These are phyloP conservation scores for Scedosporium apiospermum DNA, from an alignment of 2,329 filamentous ascomycete species.

Conservation along the genomic window DNA sequence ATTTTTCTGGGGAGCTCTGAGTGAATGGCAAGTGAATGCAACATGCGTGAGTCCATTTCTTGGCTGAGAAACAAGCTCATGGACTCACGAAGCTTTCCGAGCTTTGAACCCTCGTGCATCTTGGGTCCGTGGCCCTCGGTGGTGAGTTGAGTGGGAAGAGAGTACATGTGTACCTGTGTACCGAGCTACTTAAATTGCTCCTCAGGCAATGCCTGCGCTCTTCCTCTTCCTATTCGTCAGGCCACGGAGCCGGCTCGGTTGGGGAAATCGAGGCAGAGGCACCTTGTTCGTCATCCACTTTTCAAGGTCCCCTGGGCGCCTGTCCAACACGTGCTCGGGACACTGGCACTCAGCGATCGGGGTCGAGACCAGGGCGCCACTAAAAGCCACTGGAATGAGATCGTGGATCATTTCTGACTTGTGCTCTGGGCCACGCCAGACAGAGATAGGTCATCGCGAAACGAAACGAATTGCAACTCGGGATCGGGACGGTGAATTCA, in stretches of 20 bases:
- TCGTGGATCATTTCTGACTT: neutral
- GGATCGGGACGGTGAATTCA: too few species aligned
- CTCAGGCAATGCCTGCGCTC: neutral
- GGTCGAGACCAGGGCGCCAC: neutral
- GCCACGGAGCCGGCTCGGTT: neutral
- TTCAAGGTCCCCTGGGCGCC: neutral
- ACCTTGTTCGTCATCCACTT: neutral
- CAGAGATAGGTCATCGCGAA: neutral
- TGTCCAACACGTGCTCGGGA: neutral
- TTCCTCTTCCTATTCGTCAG: neutral
- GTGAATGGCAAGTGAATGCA: too few species aligned
- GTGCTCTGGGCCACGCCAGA: neutral
- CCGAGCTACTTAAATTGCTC: neutral
- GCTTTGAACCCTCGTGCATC: too few species aligned
- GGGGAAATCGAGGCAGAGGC: neutral
- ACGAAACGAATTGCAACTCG: too few species aligned
- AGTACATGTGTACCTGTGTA: too few species aligned
- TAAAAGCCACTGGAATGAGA: neutral
- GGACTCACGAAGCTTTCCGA: too few species aligned
- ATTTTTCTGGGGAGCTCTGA: too few species aligned
- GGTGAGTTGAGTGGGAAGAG: too few species aligned
- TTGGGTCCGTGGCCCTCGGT: too few species aligned
- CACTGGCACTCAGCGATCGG: neutral
- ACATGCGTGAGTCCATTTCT: too few species aligned
- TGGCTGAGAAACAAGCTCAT: too few species aligned